Conservation (phyloP, 106 monocot species). For the Iris macrosiphon region DNA sequence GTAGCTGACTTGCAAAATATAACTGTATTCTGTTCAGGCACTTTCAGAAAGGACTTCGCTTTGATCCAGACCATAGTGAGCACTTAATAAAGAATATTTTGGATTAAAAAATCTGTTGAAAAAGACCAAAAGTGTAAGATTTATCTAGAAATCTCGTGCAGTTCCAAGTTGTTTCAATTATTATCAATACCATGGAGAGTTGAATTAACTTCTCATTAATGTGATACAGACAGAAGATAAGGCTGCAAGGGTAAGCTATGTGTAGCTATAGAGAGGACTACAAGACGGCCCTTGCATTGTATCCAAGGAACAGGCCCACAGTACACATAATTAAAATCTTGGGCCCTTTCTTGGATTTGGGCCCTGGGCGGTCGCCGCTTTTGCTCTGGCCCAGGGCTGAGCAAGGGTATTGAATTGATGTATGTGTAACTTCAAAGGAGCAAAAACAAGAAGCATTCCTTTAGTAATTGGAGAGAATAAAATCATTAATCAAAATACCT, state of each 20-base stretch:
- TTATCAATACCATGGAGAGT: background rate
- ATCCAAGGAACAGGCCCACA: constrained; percentile 73
- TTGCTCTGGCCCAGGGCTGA: too few relatives aligned
- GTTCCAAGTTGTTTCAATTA: background rate
- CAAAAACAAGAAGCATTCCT: background rate
- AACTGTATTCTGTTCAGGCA: constrained; percentile 51
- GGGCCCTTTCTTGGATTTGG: too few relatives aligned
- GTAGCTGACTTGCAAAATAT: too few relatives aligned
- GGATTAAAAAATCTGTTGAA: constrained; percentile 92
- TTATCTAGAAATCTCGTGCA: background rate
- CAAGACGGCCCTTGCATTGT: constrained; percentile 70
- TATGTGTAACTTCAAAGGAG: too few relatives aligned
- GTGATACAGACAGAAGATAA: constrained; percentile 82
- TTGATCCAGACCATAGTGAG: constrained; percentile 91
- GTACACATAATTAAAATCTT: constrained; percentile 80
- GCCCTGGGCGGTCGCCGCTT: too few relatives aligned
- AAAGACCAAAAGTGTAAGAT: constrained; percentile 81
- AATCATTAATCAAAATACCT: too few relatives aligned
- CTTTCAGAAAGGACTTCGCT: constrained; percentile 84
- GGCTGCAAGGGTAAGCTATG: constrained; percentile 78
- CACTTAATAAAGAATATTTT: constrained; percentile 96
- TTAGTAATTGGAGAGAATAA: background rate
- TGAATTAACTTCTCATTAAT: constrained; percentile 4
- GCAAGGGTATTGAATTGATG: too few relatives aligned
- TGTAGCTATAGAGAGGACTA: constrained; percentile 77